A percentile compares a stretch with the other conserved stretches of the same genome.
Conservation (phyloP, 805 yeast genomes). For the Sungouiozyma ichnusensis region DNA sequence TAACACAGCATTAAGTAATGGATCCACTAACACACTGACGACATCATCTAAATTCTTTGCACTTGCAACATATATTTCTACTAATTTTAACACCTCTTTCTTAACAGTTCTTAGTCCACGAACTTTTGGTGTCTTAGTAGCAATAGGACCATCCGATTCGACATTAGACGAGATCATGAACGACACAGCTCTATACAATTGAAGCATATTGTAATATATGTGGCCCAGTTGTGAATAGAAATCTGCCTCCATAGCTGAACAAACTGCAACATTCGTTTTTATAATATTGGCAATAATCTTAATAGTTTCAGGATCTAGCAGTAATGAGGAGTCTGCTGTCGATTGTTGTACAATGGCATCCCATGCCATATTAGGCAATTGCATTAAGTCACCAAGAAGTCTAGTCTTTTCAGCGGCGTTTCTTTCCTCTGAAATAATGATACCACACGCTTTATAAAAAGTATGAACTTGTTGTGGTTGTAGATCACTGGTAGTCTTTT, state of each 20-base stretch:
- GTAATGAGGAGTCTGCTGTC: conserved; percentile 67
- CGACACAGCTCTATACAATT: conserved; percentile 80
- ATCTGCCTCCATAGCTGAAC: conserved; percentile 88
- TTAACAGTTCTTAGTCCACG: conserved; percentile 93
- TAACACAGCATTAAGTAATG: conserved; percentile 71
- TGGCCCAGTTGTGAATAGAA: conserved; percentile 80
- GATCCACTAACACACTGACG: conserved; percentile 71
- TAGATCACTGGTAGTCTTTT: conserved; percentile 78
- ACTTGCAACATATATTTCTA: conserved; percentile 79
- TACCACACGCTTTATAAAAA: conserved; percentile 95
- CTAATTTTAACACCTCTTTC: conserved; percentile 80
- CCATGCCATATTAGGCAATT: conserved; percentile 92
- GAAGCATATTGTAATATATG: conserved; percentile 82
- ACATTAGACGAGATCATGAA: conserved; percentile 74
- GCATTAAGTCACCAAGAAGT: conserved; percentile 71
- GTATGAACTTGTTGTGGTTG: conserved; percentile 98
- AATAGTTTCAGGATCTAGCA: conserved; percentile 72
- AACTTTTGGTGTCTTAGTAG: conserved; percentile 90
- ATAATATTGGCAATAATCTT: conserved; percentile 88
- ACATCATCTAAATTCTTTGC: conserved; percentile 82
- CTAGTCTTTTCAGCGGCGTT: conserved; percentile 58
- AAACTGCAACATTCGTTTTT: conserved; percentile 91
- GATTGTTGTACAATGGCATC: conserved; percentile 77
- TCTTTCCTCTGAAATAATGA: conserved; percentile 80
- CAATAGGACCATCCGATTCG: conserved; percentile 70